These are phyloP conservation scores for Berberis vulgaris DNA, from an alignment of 164 flowering plant genomes.

Conservation along the genomic window DNA sequence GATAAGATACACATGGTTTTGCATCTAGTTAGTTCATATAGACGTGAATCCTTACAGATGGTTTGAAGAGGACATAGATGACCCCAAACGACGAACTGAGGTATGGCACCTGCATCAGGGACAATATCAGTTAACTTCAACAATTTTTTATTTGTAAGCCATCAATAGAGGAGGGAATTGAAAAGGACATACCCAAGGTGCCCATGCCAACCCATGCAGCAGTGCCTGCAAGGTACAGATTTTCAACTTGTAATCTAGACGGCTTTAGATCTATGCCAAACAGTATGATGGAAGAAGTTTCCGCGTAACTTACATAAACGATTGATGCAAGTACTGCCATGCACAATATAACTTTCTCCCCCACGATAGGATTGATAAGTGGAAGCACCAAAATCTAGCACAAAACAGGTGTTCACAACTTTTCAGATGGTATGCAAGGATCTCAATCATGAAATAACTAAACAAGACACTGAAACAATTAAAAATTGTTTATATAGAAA, in stretches of 20 bases:
- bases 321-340: constrained; percentile 51
- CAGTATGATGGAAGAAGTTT: background rate
- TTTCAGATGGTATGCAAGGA: too few relatives aligned
- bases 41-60: constrained; percentile 46
- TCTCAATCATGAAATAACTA: too few relatives aligned
- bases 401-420: background rate
- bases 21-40: background rate
- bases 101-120: constrained; percentile 65
- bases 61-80: constrained; percentile 67
- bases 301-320: constrained; percentile 56
- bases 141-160: too few relatives aligned
- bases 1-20: too few relatives aligned
- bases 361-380: constrained; percentile 57
- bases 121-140: background rate
- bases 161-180: background rate
- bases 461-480: too few relatives aligned
- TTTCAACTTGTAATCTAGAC: background rate
- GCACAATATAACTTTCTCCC: constrained; percentile 64
- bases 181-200: constrained; percentile 63
- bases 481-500: too few relatives aligned
- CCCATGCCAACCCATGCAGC: constrained; percentile 86
- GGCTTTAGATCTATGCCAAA: too few relatives aligned
- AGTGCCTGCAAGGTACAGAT: constrained; percentile 39
- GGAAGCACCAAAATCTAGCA: constrained; percentile 74
- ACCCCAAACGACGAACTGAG: constrained; percentile 80